These are phyloP conservation scores for Tripterygium wilfordii DNA, from an alignment of 177 flowering plant species.

Conservation along the genomic window DNA sequence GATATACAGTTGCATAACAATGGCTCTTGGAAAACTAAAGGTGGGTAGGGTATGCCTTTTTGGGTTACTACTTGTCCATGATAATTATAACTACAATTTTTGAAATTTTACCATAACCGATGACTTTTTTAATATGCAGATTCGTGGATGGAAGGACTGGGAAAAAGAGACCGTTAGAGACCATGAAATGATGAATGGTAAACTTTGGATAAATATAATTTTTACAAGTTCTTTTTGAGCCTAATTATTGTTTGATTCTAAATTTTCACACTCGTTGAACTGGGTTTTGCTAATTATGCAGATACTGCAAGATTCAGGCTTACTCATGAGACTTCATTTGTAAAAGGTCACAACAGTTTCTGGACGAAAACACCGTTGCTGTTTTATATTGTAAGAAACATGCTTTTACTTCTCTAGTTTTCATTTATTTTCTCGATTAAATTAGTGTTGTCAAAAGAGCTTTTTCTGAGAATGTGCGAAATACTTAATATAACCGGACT, in stretches of 20 bases:
- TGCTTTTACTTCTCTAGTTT: neutral
- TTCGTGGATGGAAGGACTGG: constrained; percentile 92
- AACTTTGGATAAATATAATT: no score
- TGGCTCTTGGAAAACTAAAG: constrained; percentile 66
- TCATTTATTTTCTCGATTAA: neutral
- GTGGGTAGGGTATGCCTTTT: constrained; percentile 3
- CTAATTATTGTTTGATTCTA: neutral
- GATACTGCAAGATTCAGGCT: constrained; percentile 84
- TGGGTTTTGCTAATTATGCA: constrained; percentile 24
- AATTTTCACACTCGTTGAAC: constrained; percentile 5
- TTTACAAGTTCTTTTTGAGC: no score
- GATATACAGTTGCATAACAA: constrained; percentile 64
- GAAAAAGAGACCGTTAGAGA: constrained; percentile 41
- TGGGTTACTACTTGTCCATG: neutral
- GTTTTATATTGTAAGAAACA: constrained; percentile 59
- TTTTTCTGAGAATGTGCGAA: no score
- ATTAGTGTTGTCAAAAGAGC: neutral
- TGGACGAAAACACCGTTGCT: constrained; percentile 48
- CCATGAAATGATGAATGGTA: constrained; percentile 50
- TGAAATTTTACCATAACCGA: no score
- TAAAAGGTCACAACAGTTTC: constrained; percentile 49
- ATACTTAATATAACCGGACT: no score
- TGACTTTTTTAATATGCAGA: constrained; percentile 34
- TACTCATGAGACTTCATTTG: constrained; percentile 90
- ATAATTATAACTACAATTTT: no score